Base-by-base conservation (phyloP, 345 rosid genomes). In the Aquilaria yunnanensis region DNA sequence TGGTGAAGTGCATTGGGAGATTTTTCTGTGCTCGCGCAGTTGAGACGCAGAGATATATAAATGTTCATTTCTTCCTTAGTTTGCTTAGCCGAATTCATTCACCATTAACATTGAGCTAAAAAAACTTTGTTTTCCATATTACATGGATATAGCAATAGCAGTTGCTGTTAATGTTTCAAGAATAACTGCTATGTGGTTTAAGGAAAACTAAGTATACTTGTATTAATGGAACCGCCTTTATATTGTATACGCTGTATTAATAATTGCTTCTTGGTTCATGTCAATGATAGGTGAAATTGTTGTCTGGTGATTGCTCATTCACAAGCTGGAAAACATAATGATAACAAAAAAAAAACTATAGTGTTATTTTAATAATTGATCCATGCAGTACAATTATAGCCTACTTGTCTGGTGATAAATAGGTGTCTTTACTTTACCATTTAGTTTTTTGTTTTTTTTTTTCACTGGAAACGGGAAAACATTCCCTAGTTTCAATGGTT, bases 1-100 rank as follows among this genome's bases (percentile, higher is more conserved):
- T 6, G 98, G 96, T 54, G 73, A 81, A 71, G 97, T 97, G 56
- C 98, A 93, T 72, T 93, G 98, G 98, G 97, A 93, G 75, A 71
- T 88, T 78, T 86, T 90, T 54, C 98, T 86, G 97, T 68, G 85
- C 97, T 62, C 82, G 92, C 47, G 98, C 98, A 52, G 81, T 93
- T 41, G 96, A 93, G 80, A 93, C 98, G 30, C 98, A 93, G 62
- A 90, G 97, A 79, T 93, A 90, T 74, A 96, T 93, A 84, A 63
- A 85, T 64, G 60, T 41, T 51, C 49, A 37, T 54, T 66, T 52
- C 41, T 33, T n/a, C 56, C 47, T 34, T 14, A 9, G 3, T 43
- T 49, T 23, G 23, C 23, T 34, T 48, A 10, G 14, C 59, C 32
- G 50, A 65, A 54, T 23, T 33, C 57, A 52, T 23, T 4, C 8